Percentiles rank a stretch among this genome's conserved stretches.
Conservation (phyloP, 768 basidiomycete genomes). For the Panaeolus papilionaceus region DNA sequence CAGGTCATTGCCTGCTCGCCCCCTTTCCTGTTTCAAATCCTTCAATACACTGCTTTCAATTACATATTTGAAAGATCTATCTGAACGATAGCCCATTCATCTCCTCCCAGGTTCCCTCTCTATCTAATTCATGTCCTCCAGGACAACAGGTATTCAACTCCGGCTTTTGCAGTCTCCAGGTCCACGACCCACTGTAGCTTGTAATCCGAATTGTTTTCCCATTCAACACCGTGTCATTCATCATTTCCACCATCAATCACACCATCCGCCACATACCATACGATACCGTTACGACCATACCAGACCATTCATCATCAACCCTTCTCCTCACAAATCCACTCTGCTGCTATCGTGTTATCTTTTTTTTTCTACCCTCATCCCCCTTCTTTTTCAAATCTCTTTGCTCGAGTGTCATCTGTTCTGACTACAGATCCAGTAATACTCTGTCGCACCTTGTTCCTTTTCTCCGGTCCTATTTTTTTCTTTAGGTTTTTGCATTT, state of each 20-base stretch:
- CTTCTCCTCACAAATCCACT: not conserved
- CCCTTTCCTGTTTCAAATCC: not conserved
- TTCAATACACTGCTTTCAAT: not conserved
- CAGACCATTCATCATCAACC: not conserved
- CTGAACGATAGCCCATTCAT: too few relatives aligned
- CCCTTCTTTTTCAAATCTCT: not conserved
- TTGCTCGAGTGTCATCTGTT: not conserved
- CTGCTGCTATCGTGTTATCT: not conserved
- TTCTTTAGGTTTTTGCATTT: not conserved
- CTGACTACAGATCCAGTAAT: not conserved
- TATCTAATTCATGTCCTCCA: too few relatives aligned
- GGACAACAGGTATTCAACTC: too few relatives aligned
- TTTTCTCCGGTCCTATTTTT: not conserved
- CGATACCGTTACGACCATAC: not conserved
- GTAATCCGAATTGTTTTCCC: not conserved
- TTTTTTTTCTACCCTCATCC: not conserved
- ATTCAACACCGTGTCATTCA: not conserved
- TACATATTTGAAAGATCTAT: too few relatives aligned
- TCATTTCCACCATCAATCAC: slow-evolving; percentile 1
- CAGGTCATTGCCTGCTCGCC: too few relatives aligned
- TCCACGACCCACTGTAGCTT: too few relatives aligned
- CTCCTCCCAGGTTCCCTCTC: too few relatives aligned
- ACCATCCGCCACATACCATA: slow-evolving; percentile 3
- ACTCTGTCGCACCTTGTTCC: not conserved
- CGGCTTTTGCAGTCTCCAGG: too few relatives aligned